A percentile compares a stretch with the other conserved stretches of the same genome.
Evolutionary conservation across 768 basidiomycete species (phyloP).

Genomic region (Lactarius indigo): DNA sequence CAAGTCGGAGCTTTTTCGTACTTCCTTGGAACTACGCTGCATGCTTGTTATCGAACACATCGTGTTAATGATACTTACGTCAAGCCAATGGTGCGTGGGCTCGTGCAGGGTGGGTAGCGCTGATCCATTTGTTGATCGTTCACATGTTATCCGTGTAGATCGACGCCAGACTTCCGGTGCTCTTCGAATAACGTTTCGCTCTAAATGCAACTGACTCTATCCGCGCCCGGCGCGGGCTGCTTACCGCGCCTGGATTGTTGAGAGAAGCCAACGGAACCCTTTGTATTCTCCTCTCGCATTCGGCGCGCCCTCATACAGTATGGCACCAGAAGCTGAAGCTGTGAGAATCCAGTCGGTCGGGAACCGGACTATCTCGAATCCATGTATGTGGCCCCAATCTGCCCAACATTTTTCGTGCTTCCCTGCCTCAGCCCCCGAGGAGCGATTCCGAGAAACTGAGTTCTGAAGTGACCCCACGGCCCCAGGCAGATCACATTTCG

Average conservation of each 20-base stretch:
- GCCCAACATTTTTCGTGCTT: background rate
- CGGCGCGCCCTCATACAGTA: background rate
- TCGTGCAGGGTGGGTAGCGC: background rate
- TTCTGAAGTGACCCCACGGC: background rate
- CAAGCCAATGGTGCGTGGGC: background rate
- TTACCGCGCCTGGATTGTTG: background rate
- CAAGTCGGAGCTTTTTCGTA: background rate
- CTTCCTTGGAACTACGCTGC: background rate
- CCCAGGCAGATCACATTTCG: background rate
- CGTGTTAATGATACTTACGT: background rate
- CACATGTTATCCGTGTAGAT: background rate
- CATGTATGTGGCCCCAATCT: background rate
- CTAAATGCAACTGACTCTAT: background rate
- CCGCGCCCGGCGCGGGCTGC: background rate
- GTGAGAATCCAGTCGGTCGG: background rate
- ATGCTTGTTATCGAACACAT: background rate
- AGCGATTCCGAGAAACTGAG: background rate
- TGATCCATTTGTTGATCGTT: background rate
- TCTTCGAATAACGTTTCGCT: background rate
- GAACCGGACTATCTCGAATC: background rate
- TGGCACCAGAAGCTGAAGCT: background rate
- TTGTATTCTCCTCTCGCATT: background rate
- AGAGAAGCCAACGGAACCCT: background rate
- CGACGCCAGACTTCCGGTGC: background rate
- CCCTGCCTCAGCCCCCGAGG: background rate